Evolutionary conservation across 768 basidiomycete species (phyloP).

Genomic region (Serendipita indica): DNA sequence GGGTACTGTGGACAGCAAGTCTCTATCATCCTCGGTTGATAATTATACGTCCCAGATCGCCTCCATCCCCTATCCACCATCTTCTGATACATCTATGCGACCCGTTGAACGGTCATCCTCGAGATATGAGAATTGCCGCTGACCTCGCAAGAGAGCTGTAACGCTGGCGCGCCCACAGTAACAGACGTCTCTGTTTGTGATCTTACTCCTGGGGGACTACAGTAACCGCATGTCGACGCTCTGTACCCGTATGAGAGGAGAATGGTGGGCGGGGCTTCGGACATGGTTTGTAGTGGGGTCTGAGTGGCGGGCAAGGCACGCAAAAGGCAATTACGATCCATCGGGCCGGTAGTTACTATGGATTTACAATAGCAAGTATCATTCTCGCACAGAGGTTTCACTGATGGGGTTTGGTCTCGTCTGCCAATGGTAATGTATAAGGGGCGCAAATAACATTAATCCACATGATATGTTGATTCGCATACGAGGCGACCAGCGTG

Average conservation of each 20-base stretch:
- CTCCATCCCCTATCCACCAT: constrained; percentile 84
- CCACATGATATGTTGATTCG: too few relatives aligned
- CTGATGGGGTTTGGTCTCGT: too few relatives aligned
- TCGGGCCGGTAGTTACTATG: too few relatives aligned
- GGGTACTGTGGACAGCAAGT: constrained; percentile 94
- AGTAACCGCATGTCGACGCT: constrained; percentile 48
- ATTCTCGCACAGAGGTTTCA: too few relatives aligned
- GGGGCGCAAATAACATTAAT: too few relatives aligned
- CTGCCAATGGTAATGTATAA: too few relatives aligned
- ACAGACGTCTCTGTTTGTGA: constrained; percentile 2
- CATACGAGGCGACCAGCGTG: too few relatives aligned
- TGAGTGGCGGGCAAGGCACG: not conserved
- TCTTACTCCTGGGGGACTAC: constrained; percentile 35
- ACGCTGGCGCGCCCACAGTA: constrained; percentile 6
- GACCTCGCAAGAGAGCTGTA: constrained; percentile 12
- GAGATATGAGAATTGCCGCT: not conserved
- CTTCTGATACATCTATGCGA: constrained; percentile 51
- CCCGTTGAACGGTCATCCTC: not conserved
- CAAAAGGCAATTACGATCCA: too few relatives aligned
- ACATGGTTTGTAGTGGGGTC: not conserved
- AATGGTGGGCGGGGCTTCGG: not conserved
- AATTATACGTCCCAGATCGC: constrained; percentile 68
- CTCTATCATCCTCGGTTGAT: constrained; percentile 66
- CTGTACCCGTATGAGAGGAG: not conserved
- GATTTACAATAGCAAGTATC: too few relatives aligned